Base-by-base conservation (phyloP, 257 asterid genomes). In the Verbena officinalis region DNA sequence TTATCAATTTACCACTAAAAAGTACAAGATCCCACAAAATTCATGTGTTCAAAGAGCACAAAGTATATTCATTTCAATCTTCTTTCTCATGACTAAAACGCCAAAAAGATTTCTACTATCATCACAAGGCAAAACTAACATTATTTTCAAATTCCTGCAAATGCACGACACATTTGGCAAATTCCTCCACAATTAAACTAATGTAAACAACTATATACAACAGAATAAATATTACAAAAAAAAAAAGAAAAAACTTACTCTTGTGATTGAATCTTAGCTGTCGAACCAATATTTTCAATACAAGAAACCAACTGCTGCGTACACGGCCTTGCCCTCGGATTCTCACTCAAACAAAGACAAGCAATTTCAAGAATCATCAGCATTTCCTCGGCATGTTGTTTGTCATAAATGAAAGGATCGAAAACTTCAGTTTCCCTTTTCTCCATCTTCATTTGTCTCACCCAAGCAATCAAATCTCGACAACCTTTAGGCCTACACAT, bases 391-490 rank as follows among this genome's bases (percentile, higher is more conserved):
- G 70, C 84, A 55, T 74, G 53, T 24, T 79, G 55, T 58, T 84
- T 78, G 59, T 84, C 93, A 20, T 80, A 84, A 10, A 89, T 58
- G 43, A 81, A 75, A 0, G 89, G 86, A 76, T 89, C 96, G 51
- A 89, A 73, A 7, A 86, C 89, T 62, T 86, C 93, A 3, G 68
- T 75, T 61, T 70, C 95, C 83, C 77, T 79, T 30, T 72, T 71
- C 42, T 86, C 89, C 57, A 40, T 67, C 64, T 64, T 86, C 96
- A 84, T 73, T 46, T 74, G 83, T 13, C 31, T 62, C 69, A 83
- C 95, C 90, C 91, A 89, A 4, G 88, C 76, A 61, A 89, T 80
- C 78, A 89, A 64, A 67, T 89, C 90, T 4, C 96, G 69, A 20
- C 63, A 66, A 2, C 71, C 89, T 77, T 72, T 86, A 1, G 93